Evolutionary conservation across 805 yeast species (phyloP).

Genomic region (Pichia kluyveri): DNA sequence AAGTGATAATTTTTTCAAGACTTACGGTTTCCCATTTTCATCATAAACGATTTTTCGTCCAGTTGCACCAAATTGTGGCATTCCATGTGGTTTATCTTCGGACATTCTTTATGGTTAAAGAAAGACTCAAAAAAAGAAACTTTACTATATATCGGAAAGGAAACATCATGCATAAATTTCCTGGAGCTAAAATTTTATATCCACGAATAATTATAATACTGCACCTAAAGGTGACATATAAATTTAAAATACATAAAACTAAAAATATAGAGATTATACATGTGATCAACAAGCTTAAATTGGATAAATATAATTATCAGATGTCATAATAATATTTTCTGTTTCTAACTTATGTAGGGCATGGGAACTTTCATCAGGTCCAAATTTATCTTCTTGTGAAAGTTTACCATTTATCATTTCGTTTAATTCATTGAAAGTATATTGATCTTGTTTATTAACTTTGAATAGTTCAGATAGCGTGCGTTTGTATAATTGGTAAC

Average conservation of each 20-base stretch:
- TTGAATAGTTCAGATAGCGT: conserved; percentile 36
- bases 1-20: conserved; percentile 11
- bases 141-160: too few relatives aligned
- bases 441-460: conserved; percentile 30
- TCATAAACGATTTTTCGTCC: conserved; percentile 72
- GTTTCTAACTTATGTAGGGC: conserved; percentile 35
- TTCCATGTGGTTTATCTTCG: conserved; percentile 11
- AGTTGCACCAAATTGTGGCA: conserved; percentile 42
- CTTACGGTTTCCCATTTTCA: conserved; percentile 90
- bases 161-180: too few relatives aligned
- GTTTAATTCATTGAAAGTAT: conserved; percentile 18
- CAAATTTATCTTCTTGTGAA: conserved; percentile 39
- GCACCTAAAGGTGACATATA: too few relatives aligned
- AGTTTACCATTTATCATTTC: conserved; percentile 18
- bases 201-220: too few relatives aligned
- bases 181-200: too few relatives aligned
- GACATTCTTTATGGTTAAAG: not conserved
- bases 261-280: not conserved
- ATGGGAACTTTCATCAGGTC: conserved; percentile 33
- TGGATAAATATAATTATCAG: conserved; percentile 41
- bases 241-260: not conserved
- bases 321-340: conserved; percentile 38
- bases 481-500: conserved; percentile 38
- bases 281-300: conserved; percentile 16
- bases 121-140: not conserved